Conservation (phyloP, 305 asterid species). For the Plantago lanceolata region DNA sequence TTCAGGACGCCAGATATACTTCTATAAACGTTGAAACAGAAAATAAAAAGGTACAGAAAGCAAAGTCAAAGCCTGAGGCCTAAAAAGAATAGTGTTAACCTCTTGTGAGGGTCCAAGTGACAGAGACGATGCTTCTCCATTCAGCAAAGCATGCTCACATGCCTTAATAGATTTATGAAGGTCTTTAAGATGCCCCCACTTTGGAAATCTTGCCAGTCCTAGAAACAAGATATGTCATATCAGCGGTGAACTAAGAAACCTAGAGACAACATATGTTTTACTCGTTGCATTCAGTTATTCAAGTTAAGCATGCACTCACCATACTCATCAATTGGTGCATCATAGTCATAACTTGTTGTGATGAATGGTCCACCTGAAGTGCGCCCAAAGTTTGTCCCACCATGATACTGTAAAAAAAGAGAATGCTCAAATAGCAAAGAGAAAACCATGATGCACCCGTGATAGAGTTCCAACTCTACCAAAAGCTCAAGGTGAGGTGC, state of each 20-base stretch:
- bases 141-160: conserved; percentile 67
- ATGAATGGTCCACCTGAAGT: conserved; percentile 97
- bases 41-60: conserved; percentile 7
- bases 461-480: conserved; percentile 4
- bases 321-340: conserved; percentile 96
- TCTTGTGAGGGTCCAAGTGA: conserved; percentile 74
- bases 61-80: conserved; percentile 10
- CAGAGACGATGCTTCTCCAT: conserved; percentile 40
- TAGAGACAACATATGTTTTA: conserved; percentile 16
- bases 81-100: conserved; percentile 36
- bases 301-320: conserved; percentile 37
- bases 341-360: conserved; percentile 93
- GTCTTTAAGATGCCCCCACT: conserved; percentile 92
- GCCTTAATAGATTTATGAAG: conserved; percentile 78
- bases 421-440: conserved; percentile 18
- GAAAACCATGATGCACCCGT: conserved; percentile 15
- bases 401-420: conserved; percentile 66
- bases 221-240: conserved; percentile 32
- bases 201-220: conserved; percentile 84
- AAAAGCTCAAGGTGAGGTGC: too few relatives aligned
- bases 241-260: conserved; percentile 24
- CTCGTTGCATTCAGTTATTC: conserved; percentile 14
- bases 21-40: neutral
- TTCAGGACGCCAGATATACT: conserved; percentile 8
- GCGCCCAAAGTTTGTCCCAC: conserved; percentile 97